Evolutionary conservation across 805 yeast genomes (phyloP).

Genomic region (Wickerhamiella siamensis): DNA sequence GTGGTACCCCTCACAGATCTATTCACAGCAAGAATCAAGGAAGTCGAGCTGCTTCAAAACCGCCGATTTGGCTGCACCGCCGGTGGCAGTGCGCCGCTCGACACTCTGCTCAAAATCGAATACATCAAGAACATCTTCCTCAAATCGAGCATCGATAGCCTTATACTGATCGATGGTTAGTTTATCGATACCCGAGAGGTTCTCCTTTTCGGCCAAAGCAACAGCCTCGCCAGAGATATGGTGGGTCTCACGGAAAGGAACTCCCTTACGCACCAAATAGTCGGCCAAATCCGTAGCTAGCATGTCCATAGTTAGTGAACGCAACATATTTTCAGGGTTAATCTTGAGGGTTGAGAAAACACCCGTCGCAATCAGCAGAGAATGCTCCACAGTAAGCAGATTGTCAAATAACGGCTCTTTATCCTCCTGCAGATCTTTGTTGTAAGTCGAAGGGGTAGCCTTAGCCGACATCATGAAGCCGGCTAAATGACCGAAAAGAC

Average conservation of each 20-base stretch:
- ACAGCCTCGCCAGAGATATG: conserved; percentile 98
- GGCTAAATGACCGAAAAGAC: conserved; percentile 87
- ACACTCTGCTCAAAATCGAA: conserved; percentile 88
- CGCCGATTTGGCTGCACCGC: conserved; percentile 92
- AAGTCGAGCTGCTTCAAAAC: conserved; percentile 54
- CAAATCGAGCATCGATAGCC: conserved; percentile 67
- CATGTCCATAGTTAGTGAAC: conserved; percentile 96
- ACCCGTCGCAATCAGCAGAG: conserved; percentile 88
- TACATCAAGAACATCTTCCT: conserved; percentile 64
- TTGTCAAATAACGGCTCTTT: conserved; percentile 96
- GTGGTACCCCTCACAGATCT: too few relatives aligned
- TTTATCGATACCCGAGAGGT: conserved; percentile 73
- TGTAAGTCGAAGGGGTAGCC: conserved; percentile 95
- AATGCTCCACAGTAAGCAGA: conserved; percentile 81
- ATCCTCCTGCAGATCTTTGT: conserved; percentile 98
- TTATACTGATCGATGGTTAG: conserved; percentile 65
- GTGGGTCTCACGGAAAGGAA: conserved; percentile 98
- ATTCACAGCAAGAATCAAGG: conserved; percentile 7
- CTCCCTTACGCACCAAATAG: conserved; percentile 92
- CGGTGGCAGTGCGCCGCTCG: conserved; percentile 91
- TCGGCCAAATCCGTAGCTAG: conserved; percentile 97
- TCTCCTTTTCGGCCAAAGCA: conserved; percentile 66
- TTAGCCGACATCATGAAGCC: conserved; percentile 95
- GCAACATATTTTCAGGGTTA: conserved; percentile 61
- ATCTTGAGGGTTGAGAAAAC: conserved; percentile 77